Evolutionary conservation across 306 rosid genomes (phyloP).

Genomic region (Castanospermum australe): DNA sequence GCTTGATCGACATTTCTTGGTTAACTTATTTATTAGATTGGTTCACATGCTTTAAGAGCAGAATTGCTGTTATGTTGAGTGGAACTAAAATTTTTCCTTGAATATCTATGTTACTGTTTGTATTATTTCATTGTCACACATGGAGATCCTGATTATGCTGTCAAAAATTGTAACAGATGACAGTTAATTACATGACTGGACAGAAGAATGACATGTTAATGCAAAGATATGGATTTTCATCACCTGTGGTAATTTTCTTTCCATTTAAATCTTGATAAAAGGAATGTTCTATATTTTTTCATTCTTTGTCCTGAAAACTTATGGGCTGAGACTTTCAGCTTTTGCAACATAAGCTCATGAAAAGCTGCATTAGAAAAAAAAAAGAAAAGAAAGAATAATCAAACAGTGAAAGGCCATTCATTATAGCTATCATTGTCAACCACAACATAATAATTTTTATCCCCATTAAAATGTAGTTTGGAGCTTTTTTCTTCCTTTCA

Average conservation of each 20-base stretch:
- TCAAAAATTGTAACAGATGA: slow-evolving; percentile 67
- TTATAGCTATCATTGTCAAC: not conserved
- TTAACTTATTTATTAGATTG: not conserved
- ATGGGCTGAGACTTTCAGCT: not conserved
- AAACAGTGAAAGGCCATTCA: not conserved
- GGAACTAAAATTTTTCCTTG: not conserved
- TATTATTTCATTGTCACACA: slow-evolving; percentile 11
- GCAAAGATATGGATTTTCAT: slow-evolving; percentile 94
- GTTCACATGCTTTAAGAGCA: not conserved
- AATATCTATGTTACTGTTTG: not conserved
- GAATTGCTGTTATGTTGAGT: slow-evolving; percentile 1
- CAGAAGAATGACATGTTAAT: slow-evolving; percentile 63
- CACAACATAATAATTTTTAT: not conserved
- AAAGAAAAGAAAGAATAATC: too few relatives aligned
- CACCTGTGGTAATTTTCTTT: slow-evolving; percentile 69
- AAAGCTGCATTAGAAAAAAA: not conserved
- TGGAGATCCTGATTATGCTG: slow-evolving; percentile 37
- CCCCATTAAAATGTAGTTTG: not conserved
- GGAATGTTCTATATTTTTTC: not conserved
- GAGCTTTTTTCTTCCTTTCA: not conserved
- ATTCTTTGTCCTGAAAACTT: slow-evolving; percentile 16
- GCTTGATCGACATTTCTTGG: not conserved
- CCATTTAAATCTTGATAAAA: not conserved
- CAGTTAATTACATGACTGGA: slow-evolving; percentile 68
- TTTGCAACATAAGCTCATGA: not conserved